Percentiles rank a stretch among this genome's conserved stretches.
Conservation (phyloP, 2,329 filamentous ascomycete species). For the Xylariaceae sp. region DNA sequence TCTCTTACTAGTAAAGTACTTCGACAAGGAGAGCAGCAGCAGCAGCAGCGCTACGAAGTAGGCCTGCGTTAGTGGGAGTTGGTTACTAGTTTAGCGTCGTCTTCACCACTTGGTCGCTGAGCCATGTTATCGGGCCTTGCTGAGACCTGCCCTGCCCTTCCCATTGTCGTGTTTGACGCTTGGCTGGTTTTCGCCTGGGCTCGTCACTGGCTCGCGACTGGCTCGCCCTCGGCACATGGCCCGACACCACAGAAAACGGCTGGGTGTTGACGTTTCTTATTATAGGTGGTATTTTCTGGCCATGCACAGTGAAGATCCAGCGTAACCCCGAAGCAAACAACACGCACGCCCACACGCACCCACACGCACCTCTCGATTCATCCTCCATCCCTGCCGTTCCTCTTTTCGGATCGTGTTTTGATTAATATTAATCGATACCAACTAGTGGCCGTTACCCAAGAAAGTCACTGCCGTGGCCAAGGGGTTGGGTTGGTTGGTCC, state of each 20-base stretch:
- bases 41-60: background rate
- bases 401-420: background rate
- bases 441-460: background rate
- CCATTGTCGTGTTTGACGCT: background rate
- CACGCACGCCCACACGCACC: too few relatives aligned
- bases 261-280: conserved; percentile 15
- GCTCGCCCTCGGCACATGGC: conserved; percentile 14
- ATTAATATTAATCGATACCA: background rate
- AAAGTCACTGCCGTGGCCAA: background rate
- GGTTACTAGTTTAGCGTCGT: too few relatives aligned
- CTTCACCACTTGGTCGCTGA: too few relatives aligned
- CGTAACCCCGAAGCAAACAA: background rate
- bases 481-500: background rate
- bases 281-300: background rate
- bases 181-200: background rate
- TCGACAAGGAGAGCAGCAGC: conserved; percentile 4
- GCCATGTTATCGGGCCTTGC: background rate
- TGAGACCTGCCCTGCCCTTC: conserved; percentile 4
- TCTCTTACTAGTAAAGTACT: too few relatives aligned
- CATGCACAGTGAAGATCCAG: background rate
- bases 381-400: background rate
- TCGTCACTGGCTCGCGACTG: background rate
- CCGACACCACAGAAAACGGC: conserved; percentile 16
- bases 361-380: background rate
- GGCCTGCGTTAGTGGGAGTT: too few relatives aligned